phyloP scores from a whole-genome alignment of 306 rosid species.

The Prunus salicina region DNA sequence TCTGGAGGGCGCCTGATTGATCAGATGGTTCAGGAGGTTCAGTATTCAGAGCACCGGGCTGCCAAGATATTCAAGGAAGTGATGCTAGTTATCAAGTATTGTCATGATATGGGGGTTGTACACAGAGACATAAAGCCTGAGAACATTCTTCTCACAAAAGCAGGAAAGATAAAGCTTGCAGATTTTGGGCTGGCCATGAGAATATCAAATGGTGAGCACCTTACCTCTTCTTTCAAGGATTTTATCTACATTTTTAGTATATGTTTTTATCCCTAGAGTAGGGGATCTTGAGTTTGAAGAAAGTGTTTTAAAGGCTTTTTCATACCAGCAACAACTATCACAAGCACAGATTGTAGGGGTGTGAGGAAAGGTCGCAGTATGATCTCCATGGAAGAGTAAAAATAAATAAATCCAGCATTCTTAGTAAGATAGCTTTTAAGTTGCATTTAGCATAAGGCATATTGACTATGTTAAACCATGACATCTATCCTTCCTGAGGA shows the following conservation, averaged over 20 bases:
- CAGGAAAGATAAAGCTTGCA: conserved; percentile 93
- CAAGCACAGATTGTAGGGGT: not conserved
- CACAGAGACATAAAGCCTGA: conserved; percentile 98
- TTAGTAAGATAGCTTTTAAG: not conserved
- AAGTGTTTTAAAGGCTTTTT: not conserved
- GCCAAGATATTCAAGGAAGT: conserved; percentile 89
- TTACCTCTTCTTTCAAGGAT: conserved; percentile 9
- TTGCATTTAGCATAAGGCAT: not conserved
- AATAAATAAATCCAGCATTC: not conserved
- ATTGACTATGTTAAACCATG: not conserved
- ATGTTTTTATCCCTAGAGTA: not conserved
- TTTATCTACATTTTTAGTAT: not conserved
- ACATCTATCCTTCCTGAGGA: not conserved
- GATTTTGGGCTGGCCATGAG: conserved; percentile 98
- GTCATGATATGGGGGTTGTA: conserved; percentile 99
- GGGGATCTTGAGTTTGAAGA: not conserved
- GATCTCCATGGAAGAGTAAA: not conserved
- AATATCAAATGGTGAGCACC: conserved; percentile 66
- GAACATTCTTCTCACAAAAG: conserved; percentile 77
- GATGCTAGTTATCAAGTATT: conserved; percentile 88
- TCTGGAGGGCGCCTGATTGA: conserved; percentile 88
- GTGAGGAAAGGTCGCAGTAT: not conserved
- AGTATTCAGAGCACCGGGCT: conserved; percentile 75
- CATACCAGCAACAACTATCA: not conserved
- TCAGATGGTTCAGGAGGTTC: conserved; percentile 68